phyloP scores from a whole-genome alignment of 768 basidiomycete species.

The Mrakia hoshinonis region DNA sequence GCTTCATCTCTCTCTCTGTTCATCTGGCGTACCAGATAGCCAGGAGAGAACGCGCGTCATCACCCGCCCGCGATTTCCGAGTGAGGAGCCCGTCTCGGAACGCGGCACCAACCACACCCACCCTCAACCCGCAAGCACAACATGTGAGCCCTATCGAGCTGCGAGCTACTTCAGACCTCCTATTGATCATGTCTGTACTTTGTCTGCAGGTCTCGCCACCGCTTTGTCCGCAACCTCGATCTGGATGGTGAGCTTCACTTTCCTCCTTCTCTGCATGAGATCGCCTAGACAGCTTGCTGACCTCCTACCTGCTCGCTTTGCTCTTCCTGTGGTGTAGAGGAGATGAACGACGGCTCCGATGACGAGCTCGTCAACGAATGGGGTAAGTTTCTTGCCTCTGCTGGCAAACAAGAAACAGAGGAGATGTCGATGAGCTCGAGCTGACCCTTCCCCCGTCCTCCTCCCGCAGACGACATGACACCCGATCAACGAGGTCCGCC shows the following conservation, averaged over 20 bases:
- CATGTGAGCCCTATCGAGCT: too few relatives aligned
- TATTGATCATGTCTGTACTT: not conserved
- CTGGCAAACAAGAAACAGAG: not conserved
- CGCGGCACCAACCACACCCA: too few relatives aligned
- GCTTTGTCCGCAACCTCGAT: slow-evolving; percentile 76
- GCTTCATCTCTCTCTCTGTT: too few relatives aligned
- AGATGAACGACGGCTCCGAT: slow-evolving; percentile 72
- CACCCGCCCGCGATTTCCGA: too few relatives aligned
- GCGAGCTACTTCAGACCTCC: not conserved
- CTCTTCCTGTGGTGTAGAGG: slow-evolving; percentile 48
- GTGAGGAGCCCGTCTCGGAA: too few relatives aligned
- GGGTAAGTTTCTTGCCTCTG: slow-evolving; percentile 26
- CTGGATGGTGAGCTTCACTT: slow-evolving; percentile 45
- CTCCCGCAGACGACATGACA: slow-evolving; percentile 51
- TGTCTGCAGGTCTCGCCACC: slow-evolving; percentile 64
- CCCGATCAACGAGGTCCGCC: slow-evolving; percentile 66
- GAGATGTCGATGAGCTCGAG: not conserved
- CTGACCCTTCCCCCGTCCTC: not conserved
- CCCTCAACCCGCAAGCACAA: too few relatives aligned
- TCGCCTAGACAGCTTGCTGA: not conserved
- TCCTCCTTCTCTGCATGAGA: not conserved
- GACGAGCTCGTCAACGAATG: slow-evolving; percentile 60
- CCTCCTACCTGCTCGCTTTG: not conserved
- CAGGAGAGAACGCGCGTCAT: too few relatives aligned
- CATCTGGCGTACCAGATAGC: too few relatives aligned